Base-by-base conservation (phyloP, 2,329 filamentous ascomycete genomes). In the Fusarium tjaetaba region DNA sequence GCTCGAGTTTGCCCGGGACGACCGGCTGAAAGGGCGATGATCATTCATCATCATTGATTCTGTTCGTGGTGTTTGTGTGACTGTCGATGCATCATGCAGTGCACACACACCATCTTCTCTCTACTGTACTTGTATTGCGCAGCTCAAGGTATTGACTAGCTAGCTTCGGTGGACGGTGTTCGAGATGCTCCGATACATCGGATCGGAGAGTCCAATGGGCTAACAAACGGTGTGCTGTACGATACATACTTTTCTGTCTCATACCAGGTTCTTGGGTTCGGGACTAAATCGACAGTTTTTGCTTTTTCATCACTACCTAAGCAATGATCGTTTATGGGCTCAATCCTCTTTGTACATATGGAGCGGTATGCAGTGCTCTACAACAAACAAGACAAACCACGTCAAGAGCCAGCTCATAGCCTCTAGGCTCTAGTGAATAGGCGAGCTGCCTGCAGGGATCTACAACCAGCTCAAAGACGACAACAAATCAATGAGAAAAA, bases 401-500 rank as follows among this genome's bases (percentile, higher is more conserved):
- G 56, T 68, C 51, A 68, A 68, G 52, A 74, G 74, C 75, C 75
- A 71, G 55, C 70, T 74, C 71, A 71, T 52, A 74, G 65, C 48
- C 30, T 11, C 30, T 30, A 28, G 28, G 28, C 49, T 60, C 36
- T 30, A 26, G 49, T 36, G 45, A 30, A 57, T 62, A 68, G 61
- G 65, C 53, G 73, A 61, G 51, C 62, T 61, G 63, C 61, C 51
- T 68, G 68, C 73, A 78, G 76, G 76, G 76, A 65, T 75, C 57
- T 55, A 52, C 65, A 32, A 55, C 57, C 63, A 18, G 34, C 51
- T 55, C 14, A 41, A 39, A 41, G 24, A 28, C 51, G 51, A 39
- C 24, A 38, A 38, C 51, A 39, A 28, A 20, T 53, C 34, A 13
- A 28, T 28, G 24, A 39, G 51, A 10, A 28, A 53, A 53, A 51